Conservation (phyloP, 1,284 basidiomycete species). For the Sanghuangporus sanghuang region DNA sequence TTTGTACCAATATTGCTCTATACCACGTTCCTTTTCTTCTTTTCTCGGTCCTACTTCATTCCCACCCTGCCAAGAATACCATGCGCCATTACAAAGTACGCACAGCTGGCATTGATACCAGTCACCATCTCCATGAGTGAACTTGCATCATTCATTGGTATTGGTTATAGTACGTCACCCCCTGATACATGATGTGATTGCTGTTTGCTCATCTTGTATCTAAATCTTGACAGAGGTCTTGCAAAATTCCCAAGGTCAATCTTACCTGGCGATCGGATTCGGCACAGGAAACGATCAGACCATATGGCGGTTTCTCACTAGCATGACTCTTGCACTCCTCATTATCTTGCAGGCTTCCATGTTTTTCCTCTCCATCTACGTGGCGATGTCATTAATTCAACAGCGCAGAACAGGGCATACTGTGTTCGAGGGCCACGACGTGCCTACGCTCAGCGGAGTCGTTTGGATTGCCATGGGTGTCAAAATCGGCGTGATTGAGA, state of each 20-base stretch:
- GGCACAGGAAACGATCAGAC: slow-evolving; percentile 30
- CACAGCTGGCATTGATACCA: slow-evolving; percentile 50
- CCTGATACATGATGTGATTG: not conserved
- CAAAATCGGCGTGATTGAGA: slow-evolving; percentile 59
- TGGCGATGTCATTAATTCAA: slow-evolving; percentile 45
- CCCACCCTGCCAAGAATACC: slow-evolving; percentile 46
- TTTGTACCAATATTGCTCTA: slow-evolving; percentile 54
- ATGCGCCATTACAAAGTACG: slow-evolving; percentile 38
- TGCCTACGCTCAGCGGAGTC: slow-evolving; percentile 51
- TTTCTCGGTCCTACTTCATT: slow-evolving; percentile 44
- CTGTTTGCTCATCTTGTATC: not conserved
- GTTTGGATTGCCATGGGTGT: slow-evolving; percentile 58
- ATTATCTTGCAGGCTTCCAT: slow-evolving; percentile 49
- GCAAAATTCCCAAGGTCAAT: not conserved
- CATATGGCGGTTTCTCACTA: slow-evolving; percentile 53
- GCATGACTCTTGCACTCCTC: slow-evolving; percentile 52
- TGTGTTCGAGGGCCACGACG: slow-evolving; percentile 26
- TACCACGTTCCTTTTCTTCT: slow-evolving; percentile 47
- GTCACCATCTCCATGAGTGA: slow-evolving; percentile 49
- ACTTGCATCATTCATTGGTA: slow-evolving; percentile 59
- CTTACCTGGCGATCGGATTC: slow-evolving; percentile 40
- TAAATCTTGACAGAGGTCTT: slow-evolving; percentile 2
- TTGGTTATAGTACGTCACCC: slow-evolving; percentile 44
- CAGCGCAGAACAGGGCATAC: slow-evolving; percentile 47
- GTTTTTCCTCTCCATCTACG: slow-evolving; percentile 54